Conservation (phyloP, 192 early-diverging fungal genomes). For the Podila epicladia region DNA sequence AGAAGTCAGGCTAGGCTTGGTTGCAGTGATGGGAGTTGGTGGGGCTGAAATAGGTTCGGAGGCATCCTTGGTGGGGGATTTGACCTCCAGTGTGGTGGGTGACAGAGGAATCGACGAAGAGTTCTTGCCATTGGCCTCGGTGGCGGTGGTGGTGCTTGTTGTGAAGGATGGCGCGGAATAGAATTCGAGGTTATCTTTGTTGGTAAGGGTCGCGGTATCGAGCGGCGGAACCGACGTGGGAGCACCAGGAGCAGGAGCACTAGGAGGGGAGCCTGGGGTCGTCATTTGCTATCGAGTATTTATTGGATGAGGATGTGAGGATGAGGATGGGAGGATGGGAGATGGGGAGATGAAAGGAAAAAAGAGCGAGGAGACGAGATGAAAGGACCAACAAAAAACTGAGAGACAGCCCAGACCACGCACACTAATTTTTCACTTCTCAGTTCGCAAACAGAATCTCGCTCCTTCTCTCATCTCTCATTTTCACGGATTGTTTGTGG, state of each 20-base stretch:
- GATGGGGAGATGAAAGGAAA: neutral
- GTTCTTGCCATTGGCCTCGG: neutral
- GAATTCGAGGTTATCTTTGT: neutral
- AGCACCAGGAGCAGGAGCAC: constrained; percentile 3
- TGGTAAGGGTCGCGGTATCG: neutral
- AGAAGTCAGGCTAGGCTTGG: neutral
- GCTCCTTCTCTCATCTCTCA: too few species aligned
- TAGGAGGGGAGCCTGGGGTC: neutral
- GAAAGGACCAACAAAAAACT: neutral
- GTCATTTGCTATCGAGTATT: neutral
- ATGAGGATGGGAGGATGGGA: neutral
- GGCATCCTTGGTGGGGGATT: constrained; percentile 8
- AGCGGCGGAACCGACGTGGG: neutral
- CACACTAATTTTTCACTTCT: neutral
- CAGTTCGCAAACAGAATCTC: neutral
- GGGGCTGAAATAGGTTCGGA: neutral
- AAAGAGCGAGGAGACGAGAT: neutral
- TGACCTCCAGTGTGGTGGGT: constrained; percentile 24
- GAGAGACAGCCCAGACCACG: neutral
- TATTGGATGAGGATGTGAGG: neutral
- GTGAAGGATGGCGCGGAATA: neutral
- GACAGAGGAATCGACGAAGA: neutral
- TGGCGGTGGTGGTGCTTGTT: neutral
- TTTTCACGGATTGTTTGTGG: too few species aligned
- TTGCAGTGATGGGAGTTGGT: neutral